A percentile compares a stretch with the other conserved stretches of the same genome.
phyloP scores from a whole-genome alignment of 495 filamentous ascomycete species.

The Penicillium robsamsonii region DNA sequence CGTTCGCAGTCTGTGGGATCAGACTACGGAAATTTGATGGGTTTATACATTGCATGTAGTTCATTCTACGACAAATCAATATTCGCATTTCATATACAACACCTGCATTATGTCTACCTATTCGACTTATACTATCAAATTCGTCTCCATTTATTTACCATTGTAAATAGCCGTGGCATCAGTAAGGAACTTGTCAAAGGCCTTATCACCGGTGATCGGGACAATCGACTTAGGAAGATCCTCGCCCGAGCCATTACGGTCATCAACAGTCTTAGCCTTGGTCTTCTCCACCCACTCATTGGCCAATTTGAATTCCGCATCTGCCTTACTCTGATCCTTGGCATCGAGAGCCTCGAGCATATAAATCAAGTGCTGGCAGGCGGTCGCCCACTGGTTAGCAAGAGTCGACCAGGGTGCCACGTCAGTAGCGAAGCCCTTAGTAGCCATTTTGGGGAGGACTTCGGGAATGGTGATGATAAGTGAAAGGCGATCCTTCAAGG shows the following conservation, averaged over 20 bases:
- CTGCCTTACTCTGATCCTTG: slow-evolving; percentile 8
- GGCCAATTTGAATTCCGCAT: slow-evolving; percentile 14
- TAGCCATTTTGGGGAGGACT: slow-evolving; percentile 14
- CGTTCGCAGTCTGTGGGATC: slow-evolving; percentile 64
- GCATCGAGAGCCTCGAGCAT: slow-evolving; percentile 15
- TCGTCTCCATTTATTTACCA: slow-evolving; percentile 3
- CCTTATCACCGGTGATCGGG: slow-evolving; percentile 10
- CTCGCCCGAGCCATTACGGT: slow-evolving; percentile 12
- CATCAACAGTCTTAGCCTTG: slow-evolving; percentile 20
- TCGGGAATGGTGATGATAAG: slow-evolving; percentile 8
- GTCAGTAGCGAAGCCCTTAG: slow-evolving; percentile 16
- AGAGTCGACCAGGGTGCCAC: slow-evolving; percentile 17
- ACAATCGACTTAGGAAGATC: slow-evolving; percentile 18
- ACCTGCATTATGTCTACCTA: background rate
- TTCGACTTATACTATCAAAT: background rate
- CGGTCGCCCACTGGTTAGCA: slow-evolving; percentile 17
- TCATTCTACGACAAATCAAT: background rate
- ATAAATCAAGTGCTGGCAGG: slow-evolving; percentile 16
- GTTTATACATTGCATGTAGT: background rate
- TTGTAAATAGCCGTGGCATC: slow-evolving; percentile 18
- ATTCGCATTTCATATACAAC: background rate
- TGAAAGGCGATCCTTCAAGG: slow-evolving; percentile 7
- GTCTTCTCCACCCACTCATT: slow-evolving; percentile 17
- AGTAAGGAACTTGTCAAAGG: slow-evolving; percentile 12
- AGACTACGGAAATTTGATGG: slow-evolving; percentile 38